These are phyloP conservation scores for Blastomyces silverae DNA, from an alignment of 2,329 filamentous ascomycete species.

Conservation along the genomic window DNA sequence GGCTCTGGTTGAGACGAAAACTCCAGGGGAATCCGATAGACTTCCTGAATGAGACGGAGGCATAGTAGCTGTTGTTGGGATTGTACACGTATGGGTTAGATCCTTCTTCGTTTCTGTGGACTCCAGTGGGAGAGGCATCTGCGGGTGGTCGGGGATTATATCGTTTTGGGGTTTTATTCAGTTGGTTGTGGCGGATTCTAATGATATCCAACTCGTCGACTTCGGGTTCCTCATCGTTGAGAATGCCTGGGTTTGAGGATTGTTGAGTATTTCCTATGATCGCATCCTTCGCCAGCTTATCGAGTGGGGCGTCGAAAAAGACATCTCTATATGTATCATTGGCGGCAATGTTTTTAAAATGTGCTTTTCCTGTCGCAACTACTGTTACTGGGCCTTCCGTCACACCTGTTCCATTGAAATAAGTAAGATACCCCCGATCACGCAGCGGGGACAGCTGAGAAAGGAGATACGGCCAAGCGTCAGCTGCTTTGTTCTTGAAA, in stretches of 20 bases:
- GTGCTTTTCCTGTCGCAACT: slow-evolving; percentile 50
- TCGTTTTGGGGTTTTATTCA: neutral
- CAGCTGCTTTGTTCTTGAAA: slow-evolving; percentile 40
- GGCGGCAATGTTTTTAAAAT: slow-evolving; percentile 43
- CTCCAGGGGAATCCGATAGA: slow-evolving; percentile 47
- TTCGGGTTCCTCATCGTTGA: neutral
- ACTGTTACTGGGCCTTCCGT: slow-evolving; percentile 46
- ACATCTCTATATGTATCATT: slow-evolving; percentile 48
- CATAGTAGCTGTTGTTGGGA: slow-evolving; percentile 52
- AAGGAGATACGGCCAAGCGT: slow-evolving; percentile 35
- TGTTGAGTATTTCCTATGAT: slow-evolving; percentile 9
- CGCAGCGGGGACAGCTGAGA: slow-evolving; percentile 45
- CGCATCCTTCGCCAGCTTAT: slow-evolving; percentile 31
- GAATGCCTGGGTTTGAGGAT: neutral
- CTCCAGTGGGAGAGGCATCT: neutral
- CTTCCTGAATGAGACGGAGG: slow-evolving; percentile 47
- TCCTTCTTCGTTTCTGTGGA: neutral
- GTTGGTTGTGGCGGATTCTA: neutral
- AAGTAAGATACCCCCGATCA: slow-evolving; percentile 45
- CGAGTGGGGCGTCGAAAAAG: slow-evolving; percentile 51
- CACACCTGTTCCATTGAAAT: slow-evolving; percentile 43
- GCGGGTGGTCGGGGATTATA: neutral
- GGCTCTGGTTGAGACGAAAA: slow-evolving; percentile 42
- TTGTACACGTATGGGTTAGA: slow-evolving; percentile 34
- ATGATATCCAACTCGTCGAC: neutral